Evolutionary conservation across 805 yeast species (phyloP).

Genomic region (Kluyveromyces nonfermentans): DNA sequence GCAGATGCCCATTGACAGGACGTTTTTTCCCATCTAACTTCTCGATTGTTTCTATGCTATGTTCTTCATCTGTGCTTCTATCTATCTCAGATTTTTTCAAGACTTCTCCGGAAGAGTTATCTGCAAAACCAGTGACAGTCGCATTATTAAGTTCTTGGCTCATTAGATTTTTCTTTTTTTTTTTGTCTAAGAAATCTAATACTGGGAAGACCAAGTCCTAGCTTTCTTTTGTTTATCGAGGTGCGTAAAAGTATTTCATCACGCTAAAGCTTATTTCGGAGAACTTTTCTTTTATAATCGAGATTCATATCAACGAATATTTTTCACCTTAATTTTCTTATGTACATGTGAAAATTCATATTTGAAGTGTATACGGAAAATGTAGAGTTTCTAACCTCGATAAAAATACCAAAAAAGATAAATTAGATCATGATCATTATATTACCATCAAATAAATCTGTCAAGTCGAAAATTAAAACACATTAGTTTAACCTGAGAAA

Average conservation of each 20-base stretch:
- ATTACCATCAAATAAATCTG: too few species aligned
- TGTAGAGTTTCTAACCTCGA: background rate
- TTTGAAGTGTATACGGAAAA: background rate
- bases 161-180: background rate
- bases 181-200: too few species aligned
- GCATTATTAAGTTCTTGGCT: background rate
- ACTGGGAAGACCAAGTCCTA: too few species aligned
- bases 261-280: background rate
- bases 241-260: background rate
- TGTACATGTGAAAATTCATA: background rate
- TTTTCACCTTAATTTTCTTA: background rate
- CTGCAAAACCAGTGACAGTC: background rate
- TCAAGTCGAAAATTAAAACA: too few species aligned
- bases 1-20: conserved; percentile 23
- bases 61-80: background rate
- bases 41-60: background rate
- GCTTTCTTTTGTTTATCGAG: background rate
- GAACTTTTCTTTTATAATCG: background rate
- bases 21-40: conserved; percentile 1
- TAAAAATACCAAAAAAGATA: too few species aligned
- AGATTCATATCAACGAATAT: background rate
- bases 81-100: background rate
- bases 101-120: background rate
- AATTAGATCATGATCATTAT: too few species aligned
- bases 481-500: too few species aligned